Conservation (phyloP, 2,329 filamentous ascomycete species). For the Phialophora tarda region DNA sequence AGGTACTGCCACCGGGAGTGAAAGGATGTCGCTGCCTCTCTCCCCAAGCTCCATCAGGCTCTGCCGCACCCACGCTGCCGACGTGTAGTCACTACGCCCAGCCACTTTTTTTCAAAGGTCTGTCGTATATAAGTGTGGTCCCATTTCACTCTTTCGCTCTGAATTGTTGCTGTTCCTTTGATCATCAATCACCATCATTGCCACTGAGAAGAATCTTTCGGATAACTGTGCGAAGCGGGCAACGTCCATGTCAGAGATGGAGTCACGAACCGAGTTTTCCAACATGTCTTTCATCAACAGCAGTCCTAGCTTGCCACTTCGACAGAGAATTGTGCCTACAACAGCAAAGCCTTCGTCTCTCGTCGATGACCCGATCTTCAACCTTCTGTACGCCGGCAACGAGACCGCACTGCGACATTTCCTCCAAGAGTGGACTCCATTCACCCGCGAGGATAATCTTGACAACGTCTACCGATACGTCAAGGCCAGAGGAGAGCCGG, state of each 20-base stretch:
- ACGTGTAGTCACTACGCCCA: background rate
- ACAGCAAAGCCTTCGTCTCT: constrained; percentile 17
- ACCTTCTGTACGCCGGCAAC: constrained; percentile 33
- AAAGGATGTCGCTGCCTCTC: background rate
- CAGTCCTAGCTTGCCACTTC: constrained; percentile 23
- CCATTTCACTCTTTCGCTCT: background rate
- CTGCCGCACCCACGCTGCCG: constrained; percentile 10
- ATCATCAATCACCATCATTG: background rate
- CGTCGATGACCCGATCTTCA: constrained; percentile 23
- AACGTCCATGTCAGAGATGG: background rate
- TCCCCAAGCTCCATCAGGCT: background rate
- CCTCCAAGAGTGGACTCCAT: constrained; percentile 23
- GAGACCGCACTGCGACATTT: constrained; percentile 22
- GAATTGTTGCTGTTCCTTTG: background rate
- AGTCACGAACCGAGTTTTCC: background rate
- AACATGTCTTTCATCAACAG: constrained; percentile 17
- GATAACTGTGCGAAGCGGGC: constrained; percentile 8
- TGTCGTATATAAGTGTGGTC: background rate
- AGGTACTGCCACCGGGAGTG: background rate
- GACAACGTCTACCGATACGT: constrained; percentile 10
- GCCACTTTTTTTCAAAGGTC: background rate
- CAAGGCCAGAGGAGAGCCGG: constrained; percentile 24
- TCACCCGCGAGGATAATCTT: constrained; percentile 20
- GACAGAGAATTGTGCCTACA: constrained; percentile 16
- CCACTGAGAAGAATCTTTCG: background rate